A percentile compares a stretch with the other conserved stretches of the same genome.
These are phyloP conservation scores for Marsdenia floribunda DNA, from an alignment of 257 asterid genomes.

Conservation along the genomic window DNA sequence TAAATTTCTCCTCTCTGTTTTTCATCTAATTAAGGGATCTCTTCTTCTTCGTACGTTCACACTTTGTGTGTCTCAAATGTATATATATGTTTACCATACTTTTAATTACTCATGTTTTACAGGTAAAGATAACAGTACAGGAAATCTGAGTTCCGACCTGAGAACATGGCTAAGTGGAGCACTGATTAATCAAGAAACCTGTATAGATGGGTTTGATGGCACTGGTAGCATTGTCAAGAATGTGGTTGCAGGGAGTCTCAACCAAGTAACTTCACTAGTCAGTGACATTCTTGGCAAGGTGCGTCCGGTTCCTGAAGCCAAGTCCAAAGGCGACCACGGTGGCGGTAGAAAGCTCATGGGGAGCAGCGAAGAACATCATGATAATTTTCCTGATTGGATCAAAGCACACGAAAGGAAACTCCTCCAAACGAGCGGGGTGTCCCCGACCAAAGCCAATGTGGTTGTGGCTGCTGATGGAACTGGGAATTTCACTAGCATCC, in stretches of 20 bases:
- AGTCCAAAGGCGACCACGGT: constrained; percentile 5
- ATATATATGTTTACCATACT: too few species aligned
- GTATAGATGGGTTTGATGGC: constrained; percentile 55
- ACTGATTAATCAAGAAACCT: constrained; percentile 49
- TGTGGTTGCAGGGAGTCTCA: constrained; percentile 46
- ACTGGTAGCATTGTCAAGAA: constrained; percentile 41
- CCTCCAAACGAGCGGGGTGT: constrained; percentile 28
- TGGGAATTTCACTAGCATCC: constrained; percentile 37
- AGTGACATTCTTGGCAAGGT: constrained; percentile 48
- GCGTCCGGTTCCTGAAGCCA: constrained; percentile 21
- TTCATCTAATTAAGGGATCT: not conserved
- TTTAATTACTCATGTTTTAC: not conserved
- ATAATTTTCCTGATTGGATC: constrained; percentile 45
- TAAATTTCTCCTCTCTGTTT: not conserved
- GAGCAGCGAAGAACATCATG: not conserved
- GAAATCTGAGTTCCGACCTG: constrained; percentile 38
- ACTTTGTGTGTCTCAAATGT: too few species aligned
- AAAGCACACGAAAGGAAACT: constrained; percentile 31
- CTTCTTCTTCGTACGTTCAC: too few species aligned
- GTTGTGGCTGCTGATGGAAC: constrained; percentile 63
- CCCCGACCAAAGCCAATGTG: constrained; percentile 21
- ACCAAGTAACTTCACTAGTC: constrained; percentile 42
- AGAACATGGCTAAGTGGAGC: constrained; percentile 54
- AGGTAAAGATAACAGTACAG: constrained; percentile 39
- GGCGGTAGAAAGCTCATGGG: constrained; percentile 39